Evolutionary conservation across 208 protist species (phyloP), one percentile per base, ranked within the genome.

Genomic region (Leishmania gerbilli): DNA sequence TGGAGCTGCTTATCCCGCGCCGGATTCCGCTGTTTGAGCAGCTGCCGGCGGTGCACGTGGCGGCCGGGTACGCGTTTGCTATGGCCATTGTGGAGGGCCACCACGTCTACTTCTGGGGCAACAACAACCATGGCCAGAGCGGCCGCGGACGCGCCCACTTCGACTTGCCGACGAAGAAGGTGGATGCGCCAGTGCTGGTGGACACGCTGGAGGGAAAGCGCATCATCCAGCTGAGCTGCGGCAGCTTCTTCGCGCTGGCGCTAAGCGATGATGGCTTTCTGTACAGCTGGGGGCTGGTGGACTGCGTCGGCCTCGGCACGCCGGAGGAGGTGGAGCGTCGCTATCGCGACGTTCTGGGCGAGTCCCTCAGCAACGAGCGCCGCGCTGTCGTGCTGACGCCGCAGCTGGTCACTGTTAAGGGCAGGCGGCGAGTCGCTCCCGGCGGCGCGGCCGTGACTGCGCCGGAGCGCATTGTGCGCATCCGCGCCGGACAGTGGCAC

Each of bases 41-140:
- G 49, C 45, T 86, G 15, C 91, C 87, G 9, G 93, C 87, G 24
- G 64, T 90, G 74, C 81, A 90, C 76, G 79, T 97, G 17, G 80
- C 92, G 8, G 90, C 92, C 1, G 95, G 95, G 62, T 97, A 96
- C 84, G 91, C 95, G 19, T 96, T 93, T 76, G 95, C 91, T 15
- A 94, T 96, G 88, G 95, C 95, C 21, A 81, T 97, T 56, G 89
- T 79, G 15, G 76, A 87, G 55, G 88, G 84, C 79, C 86, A 95
- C 77, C 89, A 91, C 60, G 95, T 97, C 3, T 96, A 94, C 88
- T 96, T 95, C 71, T 97, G 95, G 93, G 95, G 95, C 1, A 97
- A 96, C 84, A 97, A 97, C 87, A 97, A 96, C 84, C 95, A 97
- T 87, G 92, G 92, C 45, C 95, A 97, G 79, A 94, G 92, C 77